Evolutionary conservation across 2,329 filamentous ascomycete species (phyloP).

Genomic region (Ophiostoma australiae): DNA sequence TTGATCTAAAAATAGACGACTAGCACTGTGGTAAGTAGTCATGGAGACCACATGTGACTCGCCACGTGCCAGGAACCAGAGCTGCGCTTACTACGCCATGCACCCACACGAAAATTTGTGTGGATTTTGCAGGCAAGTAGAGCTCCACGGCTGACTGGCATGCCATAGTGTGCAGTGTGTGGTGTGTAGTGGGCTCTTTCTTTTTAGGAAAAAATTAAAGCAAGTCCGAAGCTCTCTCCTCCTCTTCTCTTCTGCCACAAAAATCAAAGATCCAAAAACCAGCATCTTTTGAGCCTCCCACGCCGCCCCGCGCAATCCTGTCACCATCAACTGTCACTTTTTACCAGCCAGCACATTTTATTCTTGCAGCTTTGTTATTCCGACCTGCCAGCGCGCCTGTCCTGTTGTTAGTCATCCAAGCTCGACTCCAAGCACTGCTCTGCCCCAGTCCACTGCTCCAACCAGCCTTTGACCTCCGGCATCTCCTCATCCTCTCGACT

Average conservation of each 20-base stretch:
- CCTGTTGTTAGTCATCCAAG: slow-evolving; percentile 10
- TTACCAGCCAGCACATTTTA: neutral
- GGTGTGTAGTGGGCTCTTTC: slow-evolving; percentile 17
- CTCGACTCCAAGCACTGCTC: neutral
- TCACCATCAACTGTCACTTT: neutral
- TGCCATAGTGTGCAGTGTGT: neutral
- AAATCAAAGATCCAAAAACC: slow-evolving; percentile 11
- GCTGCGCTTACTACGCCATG: slow-evolving; percentile 5
- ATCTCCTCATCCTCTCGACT: neutral
- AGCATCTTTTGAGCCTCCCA: slow-evolving; percentile 9
- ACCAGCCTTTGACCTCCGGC: neutral
- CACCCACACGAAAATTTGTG: slow-evolving; percentile 22
- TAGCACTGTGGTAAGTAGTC: slow-evolving; percentile 3
- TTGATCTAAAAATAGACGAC: neutral
- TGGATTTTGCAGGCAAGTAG: slow-evolving; percentile 19
- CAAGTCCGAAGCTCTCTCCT: slow-evolving; percentile 20
- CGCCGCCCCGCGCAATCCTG: neutral
- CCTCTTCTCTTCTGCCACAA: slow-evolving; percentile 18
- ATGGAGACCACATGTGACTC: neutral
- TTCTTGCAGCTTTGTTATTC: neutral
- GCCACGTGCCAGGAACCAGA: slow-evolving; percentile 25
- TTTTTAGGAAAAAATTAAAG: slow-evolving; percentile 25
- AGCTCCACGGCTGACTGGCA: slow-evolving; percentile 25
- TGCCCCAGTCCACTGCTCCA: neutral
- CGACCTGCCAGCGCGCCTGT: neutral